Percentiles rank a stretch among this genome's conserved stretches.
phyloP scores from a whole-genome alignment of 208 protist genomes.

The Acanthamoeba sp. region DNA sequence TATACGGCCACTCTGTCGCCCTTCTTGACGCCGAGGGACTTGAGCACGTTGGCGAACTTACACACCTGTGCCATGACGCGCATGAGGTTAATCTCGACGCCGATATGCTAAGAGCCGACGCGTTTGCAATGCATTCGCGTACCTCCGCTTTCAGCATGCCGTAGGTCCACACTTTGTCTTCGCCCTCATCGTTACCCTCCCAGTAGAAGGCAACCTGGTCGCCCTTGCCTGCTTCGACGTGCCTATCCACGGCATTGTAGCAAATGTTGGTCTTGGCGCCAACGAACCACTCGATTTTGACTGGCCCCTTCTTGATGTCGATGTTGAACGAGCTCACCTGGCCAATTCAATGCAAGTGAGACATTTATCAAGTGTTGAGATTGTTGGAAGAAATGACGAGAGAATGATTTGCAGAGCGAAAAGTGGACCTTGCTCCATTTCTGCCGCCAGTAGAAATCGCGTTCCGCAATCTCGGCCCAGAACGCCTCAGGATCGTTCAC shows the following conservation, averaged over 20 bases:
- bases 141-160: conserved; percentile 58
- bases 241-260: conserved; percentile 93
- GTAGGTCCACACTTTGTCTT: conserved; percentile 75
- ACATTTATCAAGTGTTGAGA: too few relatives aligned
- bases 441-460: conserved; percentile 50
- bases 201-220: conserved; percentile 93
- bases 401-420: background rate
- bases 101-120: too few relatives aligned
- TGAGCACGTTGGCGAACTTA: conserved; percentile 94
- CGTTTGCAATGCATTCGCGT: background rate
- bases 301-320: conserved; percentile 10
- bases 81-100: too few relatives aligned
- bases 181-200: conserved; percentile 92
- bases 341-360: too few relatives aligned
- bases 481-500: conserved; percentile 49
- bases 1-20: conserved; percentile 97
- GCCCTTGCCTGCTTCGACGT: conserved; percentile 71
- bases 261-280: conserved; percentile 91
- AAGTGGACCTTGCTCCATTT: conserved; percentile 53
- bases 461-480: conserved; percentile 67
- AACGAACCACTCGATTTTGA: conserved; percentile 90
- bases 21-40: conserved; percentile 91
- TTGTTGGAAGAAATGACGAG: background rate
- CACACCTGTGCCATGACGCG: conserved; percentile 87
- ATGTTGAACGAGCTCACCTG: conserved; percentile 28